Evolutionary conservation across 202 grass and related monocot species (phyloP), one percentile per base, ranked within the genome.

Genomic region (Dendrocalamus latiflorus): DNA sequence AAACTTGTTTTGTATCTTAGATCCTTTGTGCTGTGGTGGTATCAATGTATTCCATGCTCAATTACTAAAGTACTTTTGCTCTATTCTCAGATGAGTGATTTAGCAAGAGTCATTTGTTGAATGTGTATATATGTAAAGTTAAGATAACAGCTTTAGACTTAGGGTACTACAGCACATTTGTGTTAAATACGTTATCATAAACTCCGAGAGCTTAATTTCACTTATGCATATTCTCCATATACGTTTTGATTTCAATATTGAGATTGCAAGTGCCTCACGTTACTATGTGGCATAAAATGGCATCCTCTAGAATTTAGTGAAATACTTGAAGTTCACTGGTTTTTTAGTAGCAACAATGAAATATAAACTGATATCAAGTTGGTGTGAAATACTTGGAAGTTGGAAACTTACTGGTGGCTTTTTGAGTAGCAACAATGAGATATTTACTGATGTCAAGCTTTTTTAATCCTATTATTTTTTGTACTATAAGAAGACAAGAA

Each of bases 61-160:
- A 54, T 16, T 72, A 57, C 25, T 36, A 43, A 71, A 75, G 43
- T 55, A 68, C 8, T 1, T 20, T 15, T 68, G 17, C 36, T 78
- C 79, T 77, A 57, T 77, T 72, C 58, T 51, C 21, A 17, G 36
- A 76, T 34, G 14, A 64, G 21, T 77, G 65, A 83, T 37, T 21
- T 49, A 70, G 25, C n/a, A 16, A 28, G 13, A 14, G 28, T 37
- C 25, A 57, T 68, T 65, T 10, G 6, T 65, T 39, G 15, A 77
- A 66, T 66, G 30, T 76, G 6, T 18, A 77, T 8, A 61, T 1
- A 33, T 71, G 9, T 48, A 48, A 18, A 20, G 72, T 53, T 59
- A 74, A 60, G 41, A 58, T 51, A 60, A 60, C 21, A 55, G 9
- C 43, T 64, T 55, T 77, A 47, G 63, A 22, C 48, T 72, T 57